Conservation (phyloP, 2,329 filamentous ascomycete genomes). For the Metarhizium sp. region DNA sequence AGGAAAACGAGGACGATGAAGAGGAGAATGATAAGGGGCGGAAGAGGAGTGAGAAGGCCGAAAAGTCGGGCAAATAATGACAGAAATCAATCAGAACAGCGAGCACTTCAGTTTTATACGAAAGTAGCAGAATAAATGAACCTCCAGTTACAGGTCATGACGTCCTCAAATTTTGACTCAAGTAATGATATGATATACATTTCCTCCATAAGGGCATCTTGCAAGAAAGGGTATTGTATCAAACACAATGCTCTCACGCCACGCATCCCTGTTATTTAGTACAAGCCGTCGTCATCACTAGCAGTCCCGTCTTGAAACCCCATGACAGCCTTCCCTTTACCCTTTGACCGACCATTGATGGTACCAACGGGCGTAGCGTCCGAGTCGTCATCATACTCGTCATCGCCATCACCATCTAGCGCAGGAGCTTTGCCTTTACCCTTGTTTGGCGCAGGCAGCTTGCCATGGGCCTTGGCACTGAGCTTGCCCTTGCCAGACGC, state of each 20-base stretch:
- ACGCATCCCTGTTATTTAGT: conserved; percentile 23
- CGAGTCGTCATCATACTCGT: conserved; percentile 25
- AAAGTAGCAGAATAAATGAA: not conserved
- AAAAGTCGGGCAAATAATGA: conserved; percentile 3
- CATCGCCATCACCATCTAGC: conserved; percentile 17
- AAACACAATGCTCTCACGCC: not conserved
- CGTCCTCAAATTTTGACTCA: not conserved
- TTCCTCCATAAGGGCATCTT: conserved; percentile 4
- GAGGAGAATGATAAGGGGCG: conserved; percentile 8
- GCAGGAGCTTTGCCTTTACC: conserved; percentile 27
- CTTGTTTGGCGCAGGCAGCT: conserved; percentile 25
- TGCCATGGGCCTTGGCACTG: conserved; percentile 21
- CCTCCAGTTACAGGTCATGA: not conserved
- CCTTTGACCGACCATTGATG: conserved; percentile 30
- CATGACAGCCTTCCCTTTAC: conserved; percentile 46
- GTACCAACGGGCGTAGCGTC: conserved; percentile 18
- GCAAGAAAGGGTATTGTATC: conserved; percentile 1
- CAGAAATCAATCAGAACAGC: not conserved
- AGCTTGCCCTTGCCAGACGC: conserved; percentile 13
- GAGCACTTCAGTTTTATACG: not conserved
- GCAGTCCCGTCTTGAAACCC: conserved; percentile 44
- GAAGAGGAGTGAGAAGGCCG: not conserved
- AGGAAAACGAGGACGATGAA: conserved; percentile 18
- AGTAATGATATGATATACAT: not conserved
- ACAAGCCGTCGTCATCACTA: conserved; percentile 48